These are phyloP conservation scores for Tetracentron sinense DNA, from an alignment of 164 flowering plant species.

Conservation along the genomic window DNA sequence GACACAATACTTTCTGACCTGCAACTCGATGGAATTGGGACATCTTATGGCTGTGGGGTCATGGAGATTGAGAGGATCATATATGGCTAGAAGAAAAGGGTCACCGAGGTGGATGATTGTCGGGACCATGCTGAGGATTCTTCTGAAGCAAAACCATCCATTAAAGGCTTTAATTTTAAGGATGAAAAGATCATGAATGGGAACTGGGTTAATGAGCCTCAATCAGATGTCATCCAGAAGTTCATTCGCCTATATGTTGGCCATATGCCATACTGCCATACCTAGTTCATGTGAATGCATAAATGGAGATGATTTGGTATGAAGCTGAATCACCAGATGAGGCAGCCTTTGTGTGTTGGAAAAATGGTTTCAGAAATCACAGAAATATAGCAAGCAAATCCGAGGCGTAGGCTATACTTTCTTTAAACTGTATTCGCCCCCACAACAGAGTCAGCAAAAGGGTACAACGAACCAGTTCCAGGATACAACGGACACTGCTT, in stretches of 20 bases:
- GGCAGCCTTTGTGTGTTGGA: conserved; percentile 94
- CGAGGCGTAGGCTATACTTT: too few relatives aligned
- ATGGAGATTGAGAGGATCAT: conserved; percentile 92
- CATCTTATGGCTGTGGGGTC: conserved; percentile 79
- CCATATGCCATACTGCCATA: conserved; percentile 86
- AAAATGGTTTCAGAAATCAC: too few relatives aligned
- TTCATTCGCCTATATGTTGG: conserved; percentile 73
- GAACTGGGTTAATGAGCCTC: conserved; percentile 71
- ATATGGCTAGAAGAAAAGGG: conserved; percentile 56
- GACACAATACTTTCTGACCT: conserved; percentile 87
- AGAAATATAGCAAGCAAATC: too few relatives aligned
- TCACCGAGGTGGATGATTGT: conserved; percentile 36
- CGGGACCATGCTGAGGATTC: conserved; percentile 18
- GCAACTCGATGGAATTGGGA: conserved; percentile 97
- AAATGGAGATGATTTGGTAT: conserved; percentile 53
- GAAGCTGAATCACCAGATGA: conserved; percentile 99
- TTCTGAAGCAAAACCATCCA: conserved; percentile 18
- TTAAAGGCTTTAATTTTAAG: conserved; percentile 86
- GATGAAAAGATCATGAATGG: conserved; percentile 80
- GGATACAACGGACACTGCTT: too few relatives aligned
- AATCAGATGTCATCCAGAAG: conserved; percentile 52
- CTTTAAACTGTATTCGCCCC: too few relatives aligned
- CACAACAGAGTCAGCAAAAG: too few relatives aligned
- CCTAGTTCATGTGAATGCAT: conserved; percentile 81
- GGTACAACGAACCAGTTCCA: too few relatives aligned